Base-by-base conservation (phyloP, 306 rosid genomes). In the Styphnolobium japonicum region DNA sequence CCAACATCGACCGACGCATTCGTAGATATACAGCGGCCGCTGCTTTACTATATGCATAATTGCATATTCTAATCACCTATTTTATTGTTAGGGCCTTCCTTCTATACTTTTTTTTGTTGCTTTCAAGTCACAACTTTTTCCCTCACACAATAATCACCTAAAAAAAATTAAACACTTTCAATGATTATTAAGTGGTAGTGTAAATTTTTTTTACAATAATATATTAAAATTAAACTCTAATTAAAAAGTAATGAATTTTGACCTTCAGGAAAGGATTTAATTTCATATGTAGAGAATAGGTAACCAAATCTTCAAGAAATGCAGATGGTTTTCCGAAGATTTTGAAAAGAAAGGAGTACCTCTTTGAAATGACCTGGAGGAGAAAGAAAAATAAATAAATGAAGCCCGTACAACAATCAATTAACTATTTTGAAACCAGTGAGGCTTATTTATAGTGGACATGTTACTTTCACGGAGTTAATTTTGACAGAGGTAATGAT, bases 211-310 rank as follows among this genome's bases (percentile, higher is more conserved):
- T n/a, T n/a, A n/a, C n/a, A n/a, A n/a, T n/a, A n/a, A n/a, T n/a
- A n/a, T n/a, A n/a, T n/a, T n/a, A n/a, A n/a, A n/a, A n/a, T n/a
- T n/a, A n/a, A n/a, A n/a, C n/a, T n/a, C n/a, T n/a, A n/a, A n/a
- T n/a, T n/a, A n/a, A n/a, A 74, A 39, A 74, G 21, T 40, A 57
- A 56, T 73, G 40, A 73, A 21, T n/a, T n/a, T n/a, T n/a, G n/a
- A n/a, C n/a, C 52, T 71, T 16, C 16, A 1, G 10, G 45, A 18
- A 33, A 10, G 74, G 15, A 21, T 37, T 21, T 19, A 72, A 64
- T 21, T 19, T 39, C 3, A 73, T 37, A 60, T 3, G 22, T n/a
- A n/a, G n/a, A n/a, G 16, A 57, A 15, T 43, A 31, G 71, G 43
- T 12, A 45, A 56, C 19, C 8, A 40, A 16, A 65, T 9, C 9